A percentile compares a stretch with the other conserved stretches of the same genome.
Conservation (phyloP, 2,329 filamentous ascomycete species). For the Monilinia fructigena region DNA sequence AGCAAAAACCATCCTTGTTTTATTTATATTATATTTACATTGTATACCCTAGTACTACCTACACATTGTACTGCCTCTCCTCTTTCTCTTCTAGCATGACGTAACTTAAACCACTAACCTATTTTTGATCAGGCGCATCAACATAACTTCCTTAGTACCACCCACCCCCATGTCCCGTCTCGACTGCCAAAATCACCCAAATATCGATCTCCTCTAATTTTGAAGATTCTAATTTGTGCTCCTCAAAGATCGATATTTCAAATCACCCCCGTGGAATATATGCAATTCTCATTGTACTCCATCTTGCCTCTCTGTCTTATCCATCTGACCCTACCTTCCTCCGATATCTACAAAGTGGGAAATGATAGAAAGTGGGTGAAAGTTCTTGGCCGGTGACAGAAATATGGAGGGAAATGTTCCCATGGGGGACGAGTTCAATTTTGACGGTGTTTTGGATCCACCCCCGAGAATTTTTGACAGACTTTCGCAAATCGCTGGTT, state of each 20-base stretch:
- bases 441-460: constrained; percentile 57
- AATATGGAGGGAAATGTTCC: constrained; percentile 35
- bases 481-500: constrained; percentile 69
- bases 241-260: not conserved
- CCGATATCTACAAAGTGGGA: constrained; percentile 25
- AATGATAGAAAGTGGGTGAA: constrained; percentile 13
- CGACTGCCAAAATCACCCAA: not conserved
- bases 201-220: constrained; percentile 14
- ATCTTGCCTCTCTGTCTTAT: not conserved
- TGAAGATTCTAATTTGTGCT: not conserved
- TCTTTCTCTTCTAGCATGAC: not conserved
- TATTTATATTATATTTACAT: too few relatives aligned
- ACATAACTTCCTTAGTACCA: not conserved
- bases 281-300: not conserved
- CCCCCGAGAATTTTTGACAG: constrained; percentile 70
- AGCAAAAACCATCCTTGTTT: too few relatives aligned
- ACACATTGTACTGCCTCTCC: too few relatives aligned
- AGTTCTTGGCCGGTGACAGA: constrained; percentile 6
- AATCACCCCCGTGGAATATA: not conserved
- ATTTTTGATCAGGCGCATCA: constrained; percentile 6
- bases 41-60: too few relatives aligned
- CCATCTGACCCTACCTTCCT: not conserved
- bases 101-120: not conserved
- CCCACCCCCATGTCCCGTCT: constrained; percentile 6
- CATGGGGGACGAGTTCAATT: constrained; percentile 32